Evolutionary conservation across 768 basidiomycete genomes (phyloP), one percentile per base, ranked within the genome.

Genomic region (Auricularia auricula-judae): DNA sequence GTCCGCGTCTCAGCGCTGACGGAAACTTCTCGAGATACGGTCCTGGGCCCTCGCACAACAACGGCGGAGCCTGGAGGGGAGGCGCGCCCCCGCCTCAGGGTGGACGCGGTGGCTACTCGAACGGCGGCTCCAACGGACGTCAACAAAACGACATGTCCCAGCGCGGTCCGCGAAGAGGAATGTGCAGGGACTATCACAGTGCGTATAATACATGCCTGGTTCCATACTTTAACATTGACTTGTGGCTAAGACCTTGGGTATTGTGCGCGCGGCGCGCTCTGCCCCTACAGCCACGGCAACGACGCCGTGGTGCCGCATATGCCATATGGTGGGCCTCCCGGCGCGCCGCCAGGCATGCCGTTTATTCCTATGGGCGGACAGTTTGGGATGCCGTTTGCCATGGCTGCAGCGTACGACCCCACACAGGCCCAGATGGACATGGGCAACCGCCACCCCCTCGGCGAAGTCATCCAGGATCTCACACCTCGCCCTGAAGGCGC

Each of bases 101-200:
- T 36, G 63, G 33, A 63, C 29, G 21, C 18, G 65, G 47, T 51
- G 47, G 47, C 14, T 23, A 29, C 39, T 10, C 36, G 21, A 64
- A 39, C 35, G 58, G 58, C 7, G 39, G 39, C 39, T 7, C 39
- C 64, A 29, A 64, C 54, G 56, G 54, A 7, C 56, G 56, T 4
- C 56, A 2, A 34, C 56, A 59, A 23, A 59, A 59, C 56, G 56
- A 59, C 23, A 51, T 51, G 47, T 18, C 42, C 42, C 23, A 53
- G 44, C 60, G 56, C 82, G 63, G 87, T 86, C 36, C 87, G 85
- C 70, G 88, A 87, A 82, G 86, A 68, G 89, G 89, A 12, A 83
- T 88, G 66, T 98, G 94, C 77, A 83, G 89, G 66, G 93, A 98
- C 75, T 98, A 96, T 73, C 86, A 95, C 74, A 91, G 95, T 95